Evolutionary conservation across 2,329 filamentous ascomycete species (phyloP), one percentile per base, ranked within the genome.

Genomic region (Ascochyta pisi): DNA sequence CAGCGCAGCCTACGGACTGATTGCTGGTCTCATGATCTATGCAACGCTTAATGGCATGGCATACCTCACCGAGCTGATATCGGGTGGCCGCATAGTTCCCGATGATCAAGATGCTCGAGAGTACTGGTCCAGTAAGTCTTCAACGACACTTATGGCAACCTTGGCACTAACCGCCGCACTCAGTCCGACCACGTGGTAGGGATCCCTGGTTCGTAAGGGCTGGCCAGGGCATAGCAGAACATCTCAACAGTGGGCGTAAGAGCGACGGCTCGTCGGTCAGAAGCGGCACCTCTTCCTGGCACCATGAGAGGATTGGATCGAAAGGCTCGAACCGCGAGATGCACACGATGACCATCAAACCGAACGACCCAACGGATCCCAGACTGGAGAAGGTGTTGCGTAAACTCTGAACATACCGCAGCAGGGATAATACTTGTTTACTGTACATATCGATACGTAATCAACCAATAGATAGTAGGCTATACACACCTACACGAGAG

Each of bases 1-100:
- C 80, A 91, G 88, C 50, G 94, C 95, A 66, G 91, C 92, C 12
- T 90, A 96, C 69, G 92, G 92, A 41, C 81, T 96, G 15, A 96
- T 96, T 64, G 90, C 85, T 3, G 90, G 91, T 31, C 87, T 96
- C 61, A 81, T 90, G 70, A 85, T 86, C 31, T 96, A 96, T 74
- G 86, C 88, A 35, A 73, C 88, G 48, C 82, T 96, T 73, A 96
- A 96, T 74, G 84, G 82, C 2, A 72, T 84, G 24, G 86, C 90
- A 15, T 92, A 86, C 83, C 51, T 90, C 40, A 79, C 95, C 57
- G 86, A 89, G 72, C 80, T 86, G 64, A 74, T 79, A 9, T 87
- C 86, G 0, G 79, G 86, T 6, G 91, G 91, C 37, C 84, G 87
- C 41, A 84, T 96, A 60, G 83, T 89, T 9, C 91, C 92, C 0